Percentiles rank a stretch among this genome's conserved stretches.
Conservation (phyloP, 2,329 filamentous ascomycete species). For the Verticillium dahliae region DNA sequence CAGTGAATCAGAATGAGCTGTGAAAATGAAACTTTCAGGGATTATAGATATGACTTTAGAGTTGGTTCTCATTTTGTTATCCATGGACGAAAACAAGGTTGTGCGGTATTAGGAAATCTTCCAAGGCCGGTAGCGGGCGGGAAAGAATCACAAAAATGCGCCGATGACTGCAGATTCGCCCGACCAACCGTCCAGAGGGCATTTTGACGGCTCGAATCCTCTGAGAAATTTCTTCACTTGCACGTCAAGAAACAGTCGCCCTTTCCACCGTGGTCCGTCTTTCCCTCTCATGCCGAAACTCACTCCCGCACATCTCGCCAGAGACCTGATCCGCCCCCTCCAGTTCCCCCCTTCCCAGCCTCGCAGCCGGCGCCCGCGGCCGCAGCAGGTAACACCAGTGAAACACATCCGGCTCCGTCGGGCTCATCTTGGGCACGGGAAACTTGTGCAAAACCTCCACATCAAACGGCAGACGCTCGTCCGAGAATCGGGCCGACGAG, state of each 20-base stretch:
- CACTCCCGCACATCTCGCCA: not conserved
- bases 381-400: slow-evolving; percentile 37
- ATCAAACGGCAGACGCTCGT: slow-evolving; percentile 30
- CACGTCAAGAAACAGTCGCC: not conserved
- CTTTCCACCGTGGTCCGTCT: not conserved
- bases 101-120: too few species aligned
- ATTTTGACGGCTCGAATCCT: too few species aligned
- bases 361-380: slow-evolving; percentile 12
- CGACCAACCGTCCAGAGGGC: not conserved
- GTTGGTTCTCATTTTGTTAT: too few species aligned
- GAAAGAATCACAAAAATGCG: too few species aligned
- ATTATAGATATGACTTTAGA: too few species aligned
- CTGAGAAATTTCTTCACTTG: too few species aligned
- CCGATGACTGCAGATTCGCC: too few species aligned
- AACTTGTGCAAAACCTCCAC: slow-evolving; percentile 35
- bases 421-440: slow-evolving; percentile 29
- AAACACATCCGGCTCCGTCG: slow-evolving; percentile 38
- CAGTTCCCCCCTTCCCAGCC: not conserved
- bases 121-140: too few species aligned
- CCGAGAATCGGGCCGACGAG: slow-evolving; percentile 32
- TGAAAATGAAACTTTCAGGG: too few species aligned
- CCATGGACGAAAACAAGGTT: too few species aligned
- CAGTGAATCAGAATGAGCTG: too few species aligned
- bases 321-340: not conserved
- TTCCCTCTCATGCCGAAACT: not conserved